A percentile compares a stretch with the other conserved stretches of the same genome.
phyloP scores from a whole-genome alignment of 495 filamentous ascomycete genomes.

The Neurospora intermedia region DNA sequence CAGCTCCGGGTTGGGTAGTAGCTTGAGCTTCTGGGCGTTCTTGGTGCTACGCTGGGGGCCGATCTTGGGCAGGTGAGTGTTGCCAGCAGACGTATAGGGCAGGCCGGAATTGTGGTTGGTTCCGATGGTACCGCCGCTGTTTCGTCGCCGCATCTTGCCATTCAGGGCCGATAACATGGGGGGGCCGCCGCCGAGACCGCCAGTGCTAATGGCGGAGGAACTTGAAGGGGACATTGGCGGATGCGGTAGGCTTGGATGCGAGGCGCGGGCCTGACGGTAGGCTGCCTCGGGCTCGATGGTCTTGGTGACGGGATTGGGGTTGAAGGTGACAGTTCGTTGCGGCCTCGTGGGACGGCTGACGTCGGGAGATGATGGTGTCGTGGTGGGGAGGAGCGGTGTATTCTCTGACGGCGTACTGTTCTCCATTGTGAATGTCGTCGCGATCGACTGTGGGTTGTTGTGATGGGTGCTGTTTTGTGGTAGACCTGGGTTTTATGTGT shows the following conservation, averaged over 20 bases:
- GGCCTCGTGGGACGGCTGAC: constrained; percentile 23
- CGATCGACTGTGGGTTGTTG: not conserved
- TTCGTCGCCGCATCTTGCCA: constrained; percentile 73
- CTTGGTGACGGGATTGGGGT: constrained; percentile 37
- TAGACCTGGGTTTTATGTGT: not conserved
- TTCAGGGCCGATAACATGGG: constrained; percentile 76
- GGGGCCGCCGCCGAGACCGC: constrained; percentile 32
- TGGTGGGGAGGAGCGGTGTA: constrained; percentile 27
- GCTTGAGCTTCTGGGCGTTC: constrained; percentile 90
- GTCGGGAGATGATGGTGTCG: constrained; percentile 21
- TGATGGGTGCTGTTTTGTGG: not conserved
- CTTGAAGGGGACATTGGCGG: constrained; percentile 3
- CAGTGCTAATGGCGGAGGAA: constrained; percentile 19
- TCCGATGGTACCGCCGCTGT: constrained; percentile 45
- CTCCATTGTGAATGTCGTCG: constrained; percentile 11
- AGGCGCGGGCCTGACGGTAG: constrained; percentile 5
- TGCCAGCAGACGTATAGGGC: constrained; percentile 42
- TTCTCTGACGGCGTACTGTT: constrained; percentile 10
- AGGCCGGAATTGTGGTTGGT: constrained; percentile 11
- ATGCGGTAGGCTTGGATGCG: constrained; percentile 6
- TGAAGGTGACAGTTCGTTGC: constrained; percentile 38
- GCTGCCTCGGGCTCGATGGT: constrained; percentile 37
- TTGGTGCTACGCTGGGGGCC: constrained; percentile 92
- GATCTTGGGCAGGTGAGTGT: constrained; percentile 56
- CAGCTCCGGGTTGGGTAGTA: constrained; percentile 80